Evolutionary conservation across 1,284 basidiomycete genomes (phyloP), one percentile per base, ranked within the genome.

Genomic region (Irpex sp.): DNA sequence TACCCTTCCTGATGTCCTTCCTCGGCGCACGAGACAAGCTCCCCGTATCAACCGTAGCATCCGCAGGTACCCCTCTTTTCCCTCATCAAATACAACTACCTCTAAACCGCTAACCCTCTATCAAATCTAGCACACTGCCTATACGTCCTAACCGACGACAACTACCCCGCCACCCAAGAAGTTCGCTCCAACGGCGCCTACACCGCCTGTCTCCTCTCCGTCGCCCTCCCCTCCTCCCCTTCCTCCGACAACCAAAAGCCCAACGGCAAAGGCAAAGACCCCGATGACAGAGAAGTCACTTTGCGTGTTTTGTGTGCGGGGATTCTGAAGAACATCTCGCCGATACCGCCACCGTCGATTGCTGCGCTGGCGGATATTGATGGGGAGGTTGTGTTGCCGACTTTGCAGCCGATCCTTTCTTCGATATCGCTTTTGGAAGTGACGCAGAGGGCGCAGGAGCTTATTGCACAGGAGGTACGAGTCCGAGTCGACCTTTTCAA

Each of bases 131-230:
- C 92, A 0, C 94, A 96, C 71, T 93, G 93, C 66, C 78, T 96
- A 14, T 96, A 95, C 73, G 90, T 95, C 58, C 78, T 96, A 16
- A 92, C 93, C 0, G 93, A 95, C 69, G 94, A 96, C 71, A 96
- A 96, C 66, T 77, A 75, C 18, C 82, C 87, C 14, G 85, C 87
- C 45, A 85, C 86, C 59, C 72, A 81, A 16, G 84, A 86, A 59
- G 72, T 95, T 14, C 80, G 85, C 21, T 73, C 80, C 35, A 81
- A 90, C 68, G 81, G 82, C 6, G 78, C 79, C 2, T 90, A 90
- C 67, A 78, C 87, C 52, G 79, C 86, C 45, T 89, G 87, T 64
- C 82, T 96, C 21, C 77, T 94, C 51, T 82, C 86, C 21, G 85
- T 95, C 55, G 82, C 83, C 56, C 82, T 78, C 65, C 64, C 28